These are phyloP conservation scores for Paulownia fortunei DNA, from an alignment of 257 asterid genomes.

Conservation along the genomic window DNA sequence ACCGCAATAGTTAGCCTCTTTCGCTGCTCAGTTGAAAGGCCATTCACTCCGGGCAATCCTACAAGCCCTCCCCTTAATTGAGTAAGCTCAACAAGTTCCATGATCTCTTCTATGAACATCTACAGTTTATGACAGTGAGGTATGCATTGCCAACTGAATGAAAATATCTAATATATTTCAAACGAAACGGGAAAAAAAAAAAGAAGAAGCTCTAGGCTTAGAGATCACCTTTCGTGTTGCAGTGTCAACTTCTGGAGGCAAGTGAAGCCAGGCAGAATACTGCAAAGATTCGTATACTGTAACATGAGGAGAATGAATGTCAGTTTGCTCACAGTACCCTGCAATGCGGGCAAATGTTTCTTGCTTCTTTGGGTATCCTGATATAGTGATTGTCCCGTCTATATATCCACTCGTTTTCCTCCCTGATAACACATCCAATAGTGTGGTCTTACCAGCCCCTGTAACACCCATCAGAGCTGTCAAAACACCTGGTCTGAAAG, in stretches of 20 bases:
- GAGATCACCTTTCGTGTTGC: conserved; percentile 52
- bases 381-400: conserved; percentile 61
- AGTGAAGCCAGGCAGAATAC: conserved; percentile 73
- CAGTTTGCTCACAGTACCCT: conserved; percentile 80
- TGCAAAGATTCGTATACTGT: conserved; percentile 64
- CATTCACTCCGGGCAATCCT: conserved; percentile 73
- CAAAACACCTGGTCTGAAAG: conserved; percentile 73
- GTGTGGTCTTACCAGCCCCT: conserved; percentile 76
- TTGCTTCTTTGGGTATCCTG: conserved; percentile 72
- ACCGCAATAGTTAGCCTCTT: conserved; percentile 84
- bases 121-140: conserved; percentile 22
- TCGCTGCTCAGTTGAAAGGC: conserved; percentile 80
- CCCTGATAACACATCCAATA: conserved; percentile 76
- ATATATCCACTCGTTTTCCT: conserved; percentile 72
- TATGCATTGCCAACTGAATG: too few relatives aligned
- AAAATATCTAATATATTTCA: background rate
- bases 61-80: conserved; percentile 60
- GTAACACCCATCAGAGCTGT: conserved; percentile 78
- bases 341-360: conserved; percentile 70
- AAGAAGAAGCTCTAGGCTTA: too few relatives aligned
- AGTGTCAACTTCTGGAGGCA: conserved; percentile 60
- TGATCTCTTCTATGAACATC: conserved; percentile 74
- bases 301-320: conserved; percentile 71
- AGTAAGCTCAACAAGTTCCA: conserved; percentile 73
- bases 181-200: too few relatives aligned